Evolutionary conservation across 495 filamentous ascomycete genomes (phyloP).

Genomic region (Tuber aestivum): DNA sequence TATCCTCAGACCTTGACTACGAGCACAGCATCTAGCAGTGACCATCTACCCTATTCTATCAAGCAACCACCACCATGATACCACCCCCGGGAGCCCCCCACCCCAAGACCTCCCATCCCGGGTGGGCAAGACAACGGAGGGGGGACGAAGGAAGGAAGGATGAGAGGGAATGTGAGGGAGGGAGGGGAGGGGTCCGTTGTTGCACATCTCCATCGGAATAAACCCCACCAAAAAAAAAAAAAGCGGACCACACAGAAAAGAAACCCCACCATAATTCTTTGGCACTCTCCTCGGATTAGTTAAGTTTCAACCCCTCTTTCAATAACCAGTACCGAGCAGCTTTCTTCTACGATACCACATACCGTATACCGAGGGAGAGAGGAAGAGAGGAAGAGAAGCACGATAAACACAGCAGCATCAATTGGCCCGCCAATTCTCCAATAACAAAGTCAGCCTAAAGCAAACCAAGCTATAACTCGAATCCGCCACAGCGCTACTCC

Average conservation of each 20-base stretch:
- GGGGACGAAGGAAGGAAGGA: not conserved
- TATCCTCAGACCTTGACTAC: not conserved
- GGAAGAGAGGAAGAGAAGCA: not conserved
- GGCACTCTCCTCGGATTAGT: not conserved
- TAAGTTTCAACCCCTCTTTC: not conserved
- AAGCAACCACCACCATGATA: not conserved
- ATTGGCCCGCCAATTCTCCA: not conserved
- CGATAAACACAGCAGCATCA: not conserved
- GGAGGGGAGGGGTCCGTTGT: not conserved
- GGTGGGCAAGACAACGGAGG: not conserved
- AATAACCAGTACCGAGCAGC: not conserved
- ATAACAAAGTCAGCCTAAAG: not conserved
- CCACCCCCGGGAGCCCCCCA: not conserved
- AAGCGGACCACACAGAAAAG: not conserved
- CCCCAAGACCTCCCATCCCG: not conserved
- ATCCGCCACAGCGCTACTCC: not conserved
- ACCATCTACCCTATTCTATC: too few species aligned
- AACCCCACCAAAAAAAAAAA: conserved; percentile 3
- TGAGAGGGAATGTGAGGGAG: not conserved
- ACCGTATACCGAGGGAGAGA: not conserved
- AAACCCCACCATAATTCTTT: not conserved
- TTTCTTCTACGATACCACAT: not conserved
- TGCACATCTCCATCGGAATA: not conserved
- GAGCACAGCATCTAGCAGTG: not conserved
- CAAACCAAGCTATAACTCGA: not conserved